Evolutionary conservation across 2,329 filamentous ascomycete species (phyloP).

Genomic region (Nothopassalora personata): DNA sequence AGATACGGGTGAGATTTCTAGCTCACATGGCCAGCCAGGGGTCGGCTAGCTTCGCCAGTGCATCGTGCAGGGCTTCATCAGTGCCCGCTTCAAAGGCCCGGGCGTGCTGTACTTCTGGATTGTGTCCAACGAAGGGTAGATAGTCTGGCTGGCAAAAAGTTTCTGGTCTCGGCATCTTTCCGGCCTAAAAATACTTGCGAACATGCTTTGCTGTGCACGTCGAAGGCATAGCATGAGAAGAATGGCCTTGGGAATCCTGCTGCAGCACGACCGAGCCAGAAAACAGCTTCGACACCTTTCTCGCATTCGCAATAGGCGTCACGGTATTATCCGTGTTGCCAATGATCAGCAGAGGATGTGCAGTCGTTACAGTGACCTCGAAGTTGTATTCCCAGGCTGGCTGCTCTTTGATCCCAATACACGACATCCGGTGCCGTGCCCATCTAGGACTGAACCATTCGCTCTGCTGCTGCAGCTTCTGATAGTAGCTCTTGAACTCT

Average conservation of each 20-base stretch:
- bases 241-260: conserved; percentile 30
- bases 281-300: conserved; percentile 32
- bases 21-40: neutral
- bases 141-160: conserved; percentile 9
- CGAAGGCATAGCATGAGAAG: conserved; percentile 13
- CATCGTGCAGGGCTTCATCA: neutral
- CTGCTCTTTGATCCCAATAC: conserved; percentile 3
- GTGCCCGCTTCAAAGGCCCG: neutral
- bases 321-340: conserved; percentile 33
- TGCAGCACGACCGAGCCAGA: conserved; percentile 25
- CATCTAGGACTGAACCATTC: conserved; percentile 10
- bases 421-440: conserved; percentile 9
- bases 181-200: conserved; percentile 30
- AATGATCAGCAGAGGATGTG: conserved; percentile 29
- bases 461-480: conserved; percentile 4
- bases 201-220: conserved; percentile 25
- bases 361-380: conserved; percentile 20
- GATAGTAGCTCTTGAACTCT: conserved; percentile 6
- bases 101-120: neutral
- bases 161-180: conserved; percentile 20
- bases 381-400: conserved; percentile 4
- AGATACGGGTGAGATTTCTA: too few species aligned
- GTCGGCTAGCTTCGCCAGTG: neutral
- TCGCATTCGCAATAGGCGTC: conserved; percentile 28
- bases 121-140: conserved; percentile 5